Conservation (phyloP, 148 eudicot genomes). For the Rhododendron mucronatum region DNA sequence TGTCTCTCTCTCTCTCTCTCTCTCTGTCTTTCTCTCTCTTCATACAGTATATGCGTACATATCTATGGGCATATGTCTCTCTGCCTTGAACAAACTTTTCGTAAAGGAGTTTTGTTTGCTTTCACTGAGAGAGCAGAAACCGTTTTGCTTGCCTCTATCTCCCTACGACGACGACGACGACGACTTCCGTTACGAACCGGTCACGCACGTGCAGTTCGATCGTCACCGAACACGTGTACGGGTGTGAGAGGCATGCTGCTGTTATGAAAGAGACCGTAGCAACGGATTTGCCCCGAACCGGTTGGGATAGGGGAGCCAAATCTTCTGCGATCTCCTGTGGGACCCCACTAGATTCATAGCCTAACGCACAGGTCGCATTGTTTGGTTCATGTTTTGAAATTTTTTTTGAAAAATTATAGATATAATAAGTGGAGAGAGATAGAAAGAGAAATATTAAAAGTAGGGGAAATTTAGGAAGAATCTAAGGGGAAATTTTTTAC, state of each 20-base stretch:
- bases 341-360: not conserved
- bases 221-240: slow-evolving; percentile 3
- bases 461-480: too few relatives aligned
- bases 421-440: too few relatives aligned
- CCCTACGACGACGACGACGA: not conserved
- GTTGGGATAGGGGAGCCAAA: not conserved
- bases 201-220: not conserved
- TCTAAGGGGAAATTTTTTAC: too few relatives aligned
- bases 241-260: not conserved
- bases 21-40: not conserved
- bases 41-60: not conserved
- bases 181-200: slow-evolving; percentile 4
- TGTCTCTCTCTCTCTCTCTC: too few relatives aligned
- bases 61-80: not conserved
- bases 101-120: not conserved
- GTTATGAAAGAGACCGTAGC: not conserved
- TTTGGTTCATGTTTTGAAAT: too few relatives aligned
- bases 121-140: not conserved
- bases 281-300: not conserved
- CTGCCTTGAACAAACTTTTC: not conserved
- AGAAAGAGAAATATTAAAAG: too few relatives aligned
- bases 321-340: not conserved
- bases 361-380: not conserved
- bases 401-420: too few relatives aligned
- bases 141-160: not conserved